Conservation (phyloP, 2,329 filamentous ascomycete genomes). For the Aspergillus unguis region DNA sequence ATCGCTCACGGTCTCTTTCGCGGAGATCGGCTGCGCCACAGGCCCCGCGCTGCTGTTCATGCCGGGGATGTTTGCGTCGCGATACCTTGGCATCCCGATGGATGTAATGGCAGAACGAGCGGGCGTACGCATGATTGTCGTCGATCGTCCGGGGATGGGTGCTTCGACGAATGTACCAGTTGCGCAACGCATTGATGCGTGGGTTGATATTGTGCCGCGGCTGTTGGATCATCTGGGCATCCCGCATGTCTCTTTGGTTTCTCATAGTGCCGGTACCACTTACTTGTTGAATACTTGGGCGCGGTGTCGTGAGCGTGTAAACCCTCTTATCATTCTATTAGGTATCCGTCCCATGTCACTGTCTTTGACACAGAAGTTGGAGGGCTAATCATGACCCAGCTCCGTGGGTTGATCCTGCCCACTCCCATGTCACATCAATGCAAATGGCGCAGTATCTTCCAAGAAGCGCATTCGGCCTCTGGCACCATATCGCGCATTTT, state of each 20-base stretch:
- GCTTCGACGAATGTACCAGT: slow-evolving; percentile 41
- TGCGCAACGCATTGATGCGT: slow-evolving; percentile 35
- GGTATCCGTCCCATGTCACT: slow-evolving; percentile 9
- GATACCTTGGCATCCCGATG: slow-evolving; percentile 21
- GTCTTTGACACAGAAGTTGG: neutral
- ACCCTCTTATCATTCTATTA: slow-evolving; percentile 12
- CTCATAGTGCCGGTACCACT: slow-evolving; percentile 44
- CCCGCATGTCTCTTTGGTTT: slow-evolving; percentile 32
- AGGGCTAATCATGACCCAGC: slow-evolving; percentile 19
- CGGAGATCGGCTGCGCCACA: slow-evolving; percentile 18
- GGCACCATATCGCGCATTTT: slow-evolving; percentile 29
- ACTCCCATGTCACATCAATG: slow-evolving; percentile 32
- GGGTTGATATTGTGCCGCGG: slow-evolving; percentile 42
- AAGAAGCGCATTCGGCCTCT: slow-evolving; percentile 21
- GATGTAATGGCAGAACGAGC: slow-evolving; percentile 22
- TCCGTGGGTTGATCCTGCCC: slow-evolving; percentile 43
- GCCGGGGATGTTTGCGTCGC: slow-evolving; percentile 28
- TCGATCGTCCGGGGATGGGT: slow-evolving; percentile 32
- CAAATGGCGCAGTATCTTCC: slow-evolving; percentile 27
- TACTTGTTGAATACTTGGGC: slow-evolving; percentile 42
- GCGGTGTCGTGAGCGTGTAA: slow-evolving; percentile 12
- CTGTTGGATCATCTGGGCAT: slow-evolving; percentile 36
- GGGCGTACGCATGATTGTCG: slow-evolving; percentile 24
- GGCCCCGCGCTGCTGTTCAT: slow-evolving; percentile 21
- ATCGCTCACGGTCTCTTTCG: slow-evolving; percentile 20